phyloP scores from a whole-genome alignment of 805 yeast genomes.

The Saccharomycopsis javanensis region DNA sequence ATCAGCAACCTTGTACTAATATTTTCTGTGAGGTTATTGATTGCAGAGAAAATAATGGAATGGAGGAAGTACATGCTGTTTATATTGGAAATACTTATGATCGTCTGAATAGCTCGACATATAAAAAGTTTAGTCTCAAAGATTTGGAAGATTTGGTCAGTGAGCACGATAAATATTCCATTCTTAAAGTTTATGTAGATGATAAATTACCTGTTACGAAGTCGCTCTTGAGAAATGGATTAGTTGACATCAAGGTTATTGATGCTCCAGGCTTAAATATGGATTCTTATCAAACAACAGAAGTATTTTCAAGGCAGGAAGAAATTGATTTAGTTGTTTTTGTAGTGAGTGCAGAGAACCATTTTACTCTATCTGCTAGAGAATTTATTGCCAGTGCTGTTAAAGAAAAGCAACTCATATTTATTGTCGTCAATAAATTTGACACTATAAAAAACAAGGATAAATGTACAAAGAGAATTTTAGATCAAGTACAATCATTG shows the following conservation, averaged over 20 bases:
- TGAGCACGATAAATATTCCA: constrained; percentile 57
- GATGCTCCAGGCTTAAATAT: constrained; percentile 97
- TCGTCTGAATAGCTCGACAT: constrained; percentile 54
- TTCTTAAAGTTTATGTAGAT: constrained; percentile 72
- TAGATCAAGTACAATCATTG: constrained; percentile 74
- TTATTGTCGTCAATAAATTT: constrained; percentile 88
- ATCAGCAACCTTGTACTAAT: constrained; percentile 95
- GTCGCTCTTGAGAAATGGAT: constrained; percentile 77
- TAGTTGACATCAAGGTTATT: constrained; percentile 81
- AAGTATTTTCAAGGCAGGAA: constrained; percentile 90
- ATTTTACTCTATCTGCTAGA: constrained; percentile 85
- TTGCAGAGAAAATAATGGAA: constrained; percentile 58
- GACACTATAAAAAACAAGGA: constrained; percentile 77
- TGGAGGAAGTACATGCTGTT: constrained; percentile 92
- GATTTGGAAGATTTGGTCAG: constrained; percentile 63
- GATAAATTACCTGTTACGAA: constrained; percentile 61
- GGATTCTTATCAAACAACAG: constrained; percentile 90
- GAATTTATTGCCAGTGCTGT: constrained; percentile 90
- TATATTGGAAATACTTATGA: constrained; percentile 44
- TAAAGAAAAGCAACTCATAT: constrained; percentile 81
- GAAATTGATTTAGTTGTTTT: constrained; percentile 94
- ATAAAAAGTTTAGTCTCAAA: constrained; percentile 41
- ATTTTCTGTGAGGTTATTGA: constrained; percentile 94
- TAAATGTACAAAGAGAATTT: constrained; percentile 63
- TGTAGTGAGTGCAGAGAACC: constrained; percentile 94